phyloP scores from a whole-genome alignment of 2,329 filamentous ascomycete genomes.

The Orbilia brochopaga region DNA sequence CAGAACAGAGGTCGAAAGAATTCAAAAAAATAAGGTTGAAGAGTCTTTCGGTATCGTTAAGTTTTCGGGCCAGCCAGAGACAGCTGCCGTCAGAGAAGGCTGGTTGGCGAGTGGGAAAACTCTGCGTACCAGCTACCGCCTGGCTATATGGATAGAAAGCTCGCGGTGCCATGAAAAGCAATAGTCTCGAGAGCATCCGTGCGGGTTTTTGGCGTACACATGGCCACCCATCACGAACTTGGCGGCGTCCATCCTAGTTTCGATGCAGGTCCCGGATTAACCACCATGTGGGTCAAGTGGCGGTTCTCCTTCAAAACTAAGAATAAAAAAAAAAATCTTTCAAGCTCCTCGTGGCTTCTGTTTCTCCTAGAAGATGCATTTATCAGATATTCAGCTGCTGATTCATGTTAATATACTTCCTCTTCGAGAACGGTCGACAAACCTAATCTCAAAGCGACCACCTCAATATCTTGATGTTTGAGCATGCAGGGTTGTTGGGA shows the following conservation, averaged over 20 bases:
- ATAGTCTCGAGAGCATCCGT: slow-evolving; percentile 22
- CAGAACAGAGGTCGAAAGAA: background rate
- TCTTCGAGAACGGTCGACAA: background rate
- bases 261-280: slow-evolving; percentile 24
- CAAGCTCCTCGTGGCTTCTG: no score
- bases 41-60: background rate
- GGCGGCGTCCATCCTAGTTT: slow-evolving; percentile 20
- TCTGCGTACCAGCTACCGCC: slow-evolving; percentile 8
- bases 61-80: background rate
- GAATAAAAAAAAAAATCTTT: background rate
- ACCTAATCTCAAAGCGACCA: background rate
- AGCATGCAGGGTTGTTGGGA: slow-evolving; percentile 20
- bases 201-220: slow-evolving; percentile 38
- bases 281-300: slow-evolving; percentile 2
- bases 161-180: slow-evolving; percentile 9
- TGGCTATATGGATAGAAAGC: slow-evolving; percentile 10
- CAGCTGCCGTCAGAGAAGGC: background rate
- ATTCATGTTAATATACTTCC: slow-evolving; percentile 1
- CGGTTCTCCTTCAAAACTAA: background rate
- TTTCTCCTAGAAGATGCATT: no score
- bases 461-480: slow-evolving; percentile 30
- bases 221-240: slow-evolving; percentile 26
- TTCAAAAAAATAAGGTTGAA: no score
- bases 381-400: background rate
- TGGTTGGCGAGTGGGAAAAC: background rate